Base-by-base conservation (phyloP, 306 rosid species). In the Trifolium subterraneum region DNA sequence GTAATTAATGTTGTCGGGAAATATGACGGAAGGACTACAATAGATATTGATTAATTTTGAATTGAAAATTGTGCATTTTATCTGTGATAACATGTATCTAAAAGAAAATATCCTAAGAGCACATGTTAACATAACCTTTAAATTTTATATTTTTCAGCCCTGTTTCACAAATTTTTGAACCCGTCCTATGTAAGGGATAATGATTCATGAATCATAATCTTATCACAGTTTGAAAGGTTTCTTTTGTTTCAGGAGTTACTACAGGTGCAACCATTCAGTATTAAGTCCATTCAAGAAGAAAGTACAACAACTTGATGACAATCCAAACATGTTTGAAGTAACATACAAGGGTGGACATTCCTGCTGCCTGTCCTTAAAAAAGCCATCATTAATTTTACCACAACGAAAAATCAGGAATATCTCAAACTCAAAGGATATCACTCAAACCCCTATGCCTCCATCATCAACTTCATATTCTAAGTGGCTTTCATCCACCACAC, bases 181-280 rank as follows among this genome's bases (percentile, higher is more conserved):
- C 25, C 25, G 25, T 22, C 25, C 25, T 22, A 22, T 22, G 25
- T 22, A 22, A 22, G 25, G 25, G 25, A 22, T 2, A 22, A 27
- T 29, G 33, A 29, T 0, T 29, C 5, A 27, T 27, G 29, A 27
- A 2, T 27, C 29, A 4, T 29, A 29, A 3, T 29, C 5, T 6
- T 4, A 29, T 0, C 33, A 4, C 19, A 0, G 8, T 14, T 45
- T 45, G 52, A 14, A 45, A 45, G 0, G 1, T n/a, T 50, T n/a
- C 10, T 7, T 50, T 55, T 20, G 33, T 83, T 55, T 19, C 86
- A 92, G 98, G 85, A 27, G 88, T 39, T 90, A 90, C 76, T 92
- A 79, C n/a, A 83, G 91, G 75, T 92, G 98, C 82, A 88, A 88
- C 18, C 91, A 92, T 79, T 64, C 51, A 0, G 88, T n/a, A n/a